Conservation (phyloP, 371 early-diverging fungal species). For the Thermomucor indicae-seudaticae region DNA sequence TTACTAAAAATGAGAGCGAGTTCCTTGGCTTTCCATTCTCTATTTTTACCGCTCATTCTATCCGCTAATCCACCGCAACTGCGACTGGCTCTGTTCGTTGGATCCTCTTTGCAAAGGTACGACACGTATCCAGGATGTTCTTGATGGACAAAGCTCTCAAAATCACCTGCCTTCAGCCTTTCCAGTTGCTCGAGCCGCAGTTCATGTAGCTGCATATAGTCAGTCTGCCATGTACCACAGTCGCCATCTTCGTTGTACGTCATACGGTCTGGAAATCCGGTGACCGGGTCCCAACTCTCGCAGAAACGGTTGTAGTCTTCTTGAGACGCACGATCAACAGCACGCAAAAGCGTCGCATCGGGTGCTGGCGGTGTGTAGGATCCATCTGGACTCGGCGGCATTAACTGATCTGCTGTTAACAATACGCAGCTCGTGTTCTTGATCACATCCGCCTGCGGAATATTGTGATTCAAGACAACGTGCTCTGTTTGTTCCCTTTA, state of each 20-base stretch:
- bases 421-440: slow-evolving; percentile 9
- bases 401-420: slow-evolving; percentile 8
- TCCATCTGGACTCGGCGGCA: slow-evolving; percentile 28
- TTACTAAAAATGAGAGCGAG: not conserved
- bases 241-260: slow-evolving; percentile 23
- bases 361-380: slow-evolving; percentile 44
- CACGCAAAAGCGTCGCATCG: slow-evolving; percentile 24
- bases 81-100: slow-evolving; percentile 3
- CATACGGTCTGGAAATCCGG: slow-evolving; percentile 19
- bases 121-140: slow-evolving; percentile 32
- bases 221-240: slow-evolving; percentile 47
- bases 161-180: slow-evolving; percentile 26
- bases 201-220: slow-evolving; percentile 30
- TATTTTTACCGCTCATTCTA: slow-evolving; percentile 28
- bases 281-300: slow-evolving; percentile 18
- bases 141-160: slow-evolving; percentile 14
- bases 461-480: not conserved
- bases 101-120: slow-evolving; percentile 27
- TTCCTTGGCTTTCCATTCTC: no score
- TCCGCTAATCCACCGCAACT: slow-evolving; percentile 35
- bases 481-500: no score
- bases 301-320: slow-evolving; percentile 37
- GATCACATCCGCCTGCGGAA: not conserved
- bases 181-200: slow-evolving; percentile 26
- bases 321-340: slow-evolving; percentile 22